Evolutionary conservation across 768 basidiomycete genomes (phyloP), one percentile per base, ranked within the genome.

Genomic region (Russula emetica): DNA sequence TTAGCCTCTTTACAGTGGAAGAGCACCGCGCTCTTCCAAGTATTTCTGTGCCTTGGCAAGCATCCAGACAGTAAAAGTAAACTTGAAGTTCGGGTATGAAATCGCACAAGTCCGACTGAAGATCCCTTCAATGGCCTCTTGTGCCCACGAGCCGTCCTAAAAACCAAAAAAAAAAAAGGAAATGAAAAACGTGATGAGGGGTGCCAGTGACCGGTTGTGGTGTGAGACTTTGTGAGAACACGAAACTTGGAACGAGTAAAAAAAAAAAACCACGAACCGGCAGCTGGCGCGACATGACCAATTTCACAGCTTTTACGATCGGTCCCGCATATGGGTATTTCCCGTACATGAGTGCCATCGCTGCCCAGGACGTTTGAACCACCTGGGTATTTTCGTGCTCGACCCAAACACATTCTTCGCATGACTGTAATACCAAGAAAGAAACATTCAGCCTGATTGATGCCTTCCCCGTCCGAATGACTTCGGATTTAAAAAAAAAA

Each of bases 131-230:
- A 95, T 94, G n/a, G 91, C 91, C 74, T 98, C 96, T 72, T 96
- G 94, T 2, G 92, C 82, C 96, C 97, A 99, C 3, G 93, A 90
- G 14, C 97, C 97, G 70, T 98, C 89, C 85, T n/a, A n/a, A n/a
- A n/a, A n/a, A n/a, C n/a, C n/a, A n/a, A n/a, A n/a, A n/a, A n/a
- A n/a, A n/a, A n/a, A n/a, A n/a, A n/a, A n/a, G n/a, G n/a, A n/a
- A n/a, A n/a, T n/a, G n/a, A n/a, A n/a, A n/a, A n/a, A n/a, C n/a
- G n/a, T n/a, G n/a, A n/a, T n/a, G n/a, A n/a, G n/a, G n/a, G n/a
- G n/a, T n/a, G n/a, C n/a, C n/a, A n/a, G n/a, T n/a, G n/a, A n/a
- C n/a, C n/a, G n/a, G n/a, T n/a, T n/a, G n/a, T n/a, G n/a, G n/a
- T n/a, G n/a, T n/a, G n/a, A n/a, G n/a, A n/a, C n/a, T n/a, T n/a